A percentile compares a stretch with the other conserved stretches of the same genome.
phyloP scores from a whole-genome alignment of 2,329 filamentous ascomycete species.

The Neonectria ditissima region DNA sequence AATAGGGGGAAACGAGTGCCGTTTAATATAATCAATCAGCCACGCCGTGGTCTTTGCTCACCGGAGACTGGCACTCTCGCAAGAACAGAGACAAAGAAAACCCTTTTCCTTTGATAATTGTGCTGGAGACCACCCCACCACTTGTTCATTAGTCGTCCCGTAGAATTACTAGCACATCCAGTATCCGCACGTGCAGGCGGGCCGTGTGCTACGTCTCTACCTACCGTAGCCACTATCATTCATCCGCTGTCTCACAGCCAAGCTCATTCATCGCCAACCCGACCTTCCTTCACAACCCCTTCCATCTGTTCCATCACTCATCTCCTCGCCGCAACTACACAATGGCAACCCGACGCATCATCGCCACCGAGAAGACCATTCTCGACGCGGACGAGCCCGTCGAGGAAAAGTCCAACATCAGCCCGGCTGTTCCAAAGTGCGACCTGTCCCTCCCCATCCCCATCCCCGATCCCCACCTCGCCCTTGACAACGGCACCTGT shows the following conservation, averaged over 20 bases:
- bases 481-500: constrained; percentile 1
- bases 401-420: constrained; percentile 74
- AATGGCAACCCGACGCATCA: constrained; percentile 79
- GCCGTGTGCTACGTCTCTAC: constrained; percentile 25
- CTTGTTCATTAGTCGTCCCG: neutral
- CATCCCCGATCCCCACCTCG: neutral
- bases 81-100: neutral
- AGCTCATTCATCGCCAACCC: constrained; percentile 19
- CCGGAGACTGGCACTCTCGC: too few relatives aligned
- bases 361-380: constrained; percentile 73
- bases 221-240: neutral
- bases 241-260: constrained; percentile 20
- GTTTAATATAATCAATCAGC: neutral
- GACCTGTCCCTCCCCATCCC: constrained; percentile 54
- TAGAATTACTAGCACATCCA: constrained; percentile 5
- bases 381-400: constrained; percentile 69
- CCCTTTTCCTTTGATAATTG: neutral
- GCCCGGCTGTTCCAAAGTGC: constrained; percentile 86
- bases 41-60: neutral
- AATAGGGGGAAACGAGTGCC: neutral
- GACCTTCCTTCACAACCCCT: constrained; percentile 24
- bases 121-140: neutral
- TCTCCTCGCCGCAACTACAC: constrained; percentile 38
- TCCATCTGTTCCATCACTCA: constrained; percentile 18
- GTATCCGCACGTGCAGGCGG: constrained; percentile 42